These are phyloP conservation scores for Coemansia sp. DNA, from an alignment of 192 early-diverging fungal genomes.

Conservation along the genomic window DNA sequence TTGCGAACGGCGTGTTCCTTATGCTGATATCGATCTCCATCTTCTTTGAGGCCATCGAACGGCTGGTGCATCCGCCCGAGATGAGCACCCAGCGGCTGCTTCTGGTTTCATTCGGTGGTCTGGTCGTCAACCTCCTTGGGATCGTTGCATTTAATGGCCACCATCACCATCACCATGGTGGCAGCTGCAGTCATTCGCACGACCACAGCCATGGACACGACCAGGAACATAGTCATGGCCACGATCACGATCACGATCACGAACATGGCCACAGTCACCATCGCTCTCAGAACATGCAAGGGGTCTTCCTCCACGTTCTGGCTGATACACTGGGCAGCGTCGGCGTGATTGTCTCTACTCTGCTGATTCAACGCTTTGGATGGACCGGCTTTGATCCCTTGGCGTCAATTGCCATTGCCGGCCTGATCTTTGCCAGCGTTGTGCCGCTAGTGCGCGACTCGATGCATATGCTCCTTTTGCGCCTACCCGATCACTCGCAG, in stretches of 20 bases:
- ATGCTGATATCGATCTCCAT: slow-evolving; percentile 85
- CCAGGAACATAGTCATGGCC: slow-evolving; percentile 51
- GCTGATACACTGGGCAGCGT: slow-evolving; percentile 93
- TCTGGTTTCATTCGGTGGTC: slow-evolving; percentile 80
- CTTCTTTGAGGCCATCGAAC: slow-evolving; percentile 84
- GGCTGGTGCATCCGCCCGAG: slow-evolving; percentile 77
- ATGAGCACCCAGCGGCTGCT: slow-evolving; percentile 82
- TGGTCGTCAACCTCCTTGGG: slow-evolving; percentile 89
- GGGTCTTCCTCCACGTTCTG: slow-evolving; percentile 91
- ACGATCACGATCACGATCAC: slow-evolving; percentile 53
- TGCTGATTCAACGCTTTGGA: slow-evolving; percentile 81
- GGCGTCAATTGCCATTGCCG: slow-evolving; percentile 86
- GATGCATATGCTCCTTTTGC: slow-evolving; percentile 49
- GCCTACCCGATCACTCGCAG: slow-evolving; percentile 35
- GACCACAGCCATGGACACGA: slow-evolving; percentile 19
- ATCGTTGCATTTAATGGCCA: slow-evolving; percentile 86
- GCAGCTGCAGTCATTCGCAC: slow-evolving; percentile 1
- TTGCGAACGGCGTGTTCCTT: slow-evolving; percentile 87
- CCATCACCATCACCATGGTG: slow-evolving; percentile 57
- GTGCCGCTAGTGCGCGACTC: slow-evolving; percentile 78
- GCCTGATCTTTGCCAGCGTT: slow-evolving; percentile 78
- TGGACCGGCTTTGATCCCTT: slow-evolving; percentile 96
- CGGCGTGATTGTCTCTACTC: slow-evolving; percentile 90
- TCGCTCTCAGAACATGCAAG: slow-evolving; percentile 83
- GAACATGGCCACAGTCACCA: slow-evolving; percentile 41